Evolutionary conservation across 2,329 filamentous ascomycete species (phyloP), one percentile per base, ranked within the genome.

Genomic region (Cytospora paraplurivora): DNA sequence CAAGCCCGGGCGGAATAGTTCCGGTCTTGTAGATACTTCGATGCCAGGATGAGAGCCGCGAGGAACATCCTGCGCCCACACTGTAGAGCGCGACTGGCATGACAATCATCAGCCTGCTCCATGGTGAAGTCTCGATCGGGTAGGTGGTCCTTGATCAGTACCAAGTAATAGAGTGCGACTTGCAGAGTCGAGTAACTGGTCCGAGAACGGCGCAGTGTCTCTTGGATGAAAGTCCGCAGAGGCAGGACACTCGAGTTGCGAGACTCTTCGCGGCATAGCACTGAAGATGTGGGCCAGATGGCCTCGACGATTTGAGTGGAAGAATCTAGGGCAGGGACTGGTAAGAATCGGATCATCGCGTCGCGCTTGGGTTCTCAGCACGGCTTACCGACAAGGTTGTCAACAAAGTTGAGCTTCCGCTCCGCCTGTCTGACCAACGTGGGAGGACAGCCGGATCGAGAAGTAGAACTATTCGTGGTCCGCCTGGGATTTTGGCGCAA

Each of bases 11-110:
- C 93, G 15, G 95, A 98, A 78, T 96, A 99, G 78, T 98, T 99
- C 70, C 94, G 89, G 75, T 99, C 95, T 77, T 99, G 95, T 54
- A 99, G 82, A 75, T 98, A 99, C 80, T 99, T 99, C 41, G 95
- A 98, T 1, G 95, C 95, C 62, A 99, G 83, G 69, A 99, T 98
- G 66, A 99, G 83, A 55, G 94, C 93, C 12, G 95, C 89, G 60
- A 99, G 84, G 75, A 99, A 98, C 94, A 98, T 98, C 72, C 95
- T 92, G 67, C 95, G 90, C 62, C 95, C 95, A 76, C 95, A 98
- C 77, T 97, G 93, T 72, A 99, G 85, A 49, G 93, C 92, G 67
- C 92, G 90, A 71, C 85, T 85, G 60, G 87, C 85, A 65, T 89
- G 85, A 65, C 84, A 84, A 71, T 94, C 90, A 68, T 89, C 84